phyloP scores from a whole-genome alignment of 148 eudicot genomes.

The Chenopodium berlandieri region DNA sequence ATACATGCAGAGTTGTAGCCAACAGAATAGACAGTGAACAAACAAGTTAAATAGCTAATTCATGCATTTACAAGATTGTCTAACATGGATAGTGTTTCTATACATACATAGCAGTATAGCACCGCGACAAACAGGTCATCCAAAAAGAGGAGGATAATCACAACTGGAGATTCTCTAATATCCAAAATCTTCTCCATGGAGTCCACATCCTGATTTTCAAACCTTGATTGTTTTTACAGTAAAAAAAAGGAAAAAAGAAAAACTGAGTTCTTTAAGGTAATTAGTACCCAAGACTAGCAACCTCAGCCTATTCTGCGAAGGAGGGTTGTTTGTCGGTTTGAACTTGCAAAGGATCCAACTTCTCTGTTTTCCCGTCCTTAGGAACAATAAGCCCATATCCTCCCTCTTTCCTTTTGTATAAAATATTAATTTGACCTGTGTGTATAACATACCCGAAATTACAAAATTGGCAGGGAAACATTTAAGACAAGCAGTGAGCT shows the following conservation, averaged over 20 bases:
- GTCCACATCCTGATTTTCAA: not conserved
- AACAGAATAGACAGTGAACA: not conserved
- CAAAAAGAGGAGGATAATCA: not conserved
- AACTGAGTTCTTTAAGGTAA: not conserved
- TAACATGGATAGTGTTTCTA: not conserved
- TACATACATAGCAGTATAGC: not conserved
- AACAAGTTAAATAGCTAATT: not conserved
- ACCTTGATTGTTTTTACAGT: not conserved
- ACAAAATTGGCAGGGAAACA: not conserved
- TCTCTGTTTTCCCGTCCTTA: constrained; percentile 59
- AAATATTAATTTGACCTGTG: constrained; percentile 75
- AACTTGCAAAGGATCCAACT: constrained; percentile 48
- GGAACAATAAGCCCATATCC: constrained; percentile 94
- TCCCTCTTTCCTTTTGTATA: constrained; percentile 79
- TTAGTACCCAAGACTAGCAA: not conserved
- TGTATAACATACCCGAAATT: not conserved
- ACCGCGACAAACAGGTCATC: not conserved
- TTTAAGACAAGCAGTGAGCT: not conserved
- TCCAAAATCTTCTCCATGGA: constrained; percentile 4
- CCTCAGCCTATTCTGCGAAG: constrained; percentile 31
- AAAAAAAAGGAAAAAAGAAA: not conserved
- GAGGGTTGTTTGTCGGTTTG: constrained; percentile 39
- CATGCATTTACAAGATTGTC: constrained; percentile 12
- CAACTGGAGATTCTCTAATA: constrained; percentile 1
- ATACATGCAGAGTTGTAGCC: not conserved